Percentiles rank a stretch among this genome's conserved stretches.
These are phyloP conservation scores for Eutrema yunnanense DNA, from an alignment of 345 rosid species.

Conservation along the genomic window DNA sequence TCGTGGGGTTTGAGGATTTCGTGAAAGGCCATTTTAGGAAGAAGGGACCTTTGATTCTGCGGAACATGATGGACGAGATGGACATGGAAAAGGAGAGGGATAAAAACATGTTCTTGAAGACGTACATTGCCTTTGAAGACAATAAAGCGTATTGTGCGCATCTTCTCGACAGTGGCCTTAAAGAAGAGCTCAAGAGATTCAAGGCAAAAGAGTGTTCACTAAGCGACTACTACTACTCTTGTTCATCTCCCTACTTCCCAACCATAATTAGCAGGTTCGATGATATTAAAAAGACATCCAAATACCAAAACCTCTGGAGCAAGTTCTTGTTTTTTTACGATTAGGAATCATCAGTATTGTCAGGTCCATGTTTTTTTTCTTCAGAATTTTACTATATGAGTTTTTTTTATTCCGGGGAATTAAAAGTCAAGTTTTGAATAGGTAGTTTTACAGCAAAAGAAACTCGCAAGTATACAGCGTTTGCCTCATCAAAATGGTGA, in stretches of 20 bases:
- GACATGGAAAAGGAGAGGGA: slow-evolving; percentile 20
- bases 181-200: slow-evolving; percentile 5
- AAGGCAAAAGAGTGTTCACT: slow-evolving; percentile 12
- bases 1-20: slow-evolving; percentile 18
- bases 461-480: neutral
- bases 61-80: slow-evolving; percentile 8
- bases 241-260: slow-evolving; percentile 6
- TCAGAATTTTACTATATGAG: neutral
- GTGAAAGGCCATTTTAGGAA: slow-evolving; percentile 21
- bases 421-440: neutral
- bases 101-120: slow-evolving; percentile 14
- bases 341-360: neutral
- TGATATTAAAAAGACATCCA: neutral
- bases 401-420: neutral
- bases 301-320: neutral
- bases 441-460: slow-evolving; percentile 3
- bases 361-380: neutral
- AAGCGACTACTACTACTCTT: neutral
- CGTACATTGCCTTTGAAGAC: slow-evolving; percentile 24
- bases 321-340: neutral
- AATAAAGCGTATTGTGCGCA: slow-evolving; percentile 17
- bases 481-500: slow-evolving; percentile 10
- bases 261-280: neutral
- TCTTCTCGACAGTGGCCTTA: slow-evolving; percentile 17
- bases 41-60: slow-evolving; percentile 15